These are phyloP conservation scores for Dendrostoma leiphaemia DNA, from an alignment of 2,329 filamentous ascomycete species.

Conservation along the genomic window DNA sequence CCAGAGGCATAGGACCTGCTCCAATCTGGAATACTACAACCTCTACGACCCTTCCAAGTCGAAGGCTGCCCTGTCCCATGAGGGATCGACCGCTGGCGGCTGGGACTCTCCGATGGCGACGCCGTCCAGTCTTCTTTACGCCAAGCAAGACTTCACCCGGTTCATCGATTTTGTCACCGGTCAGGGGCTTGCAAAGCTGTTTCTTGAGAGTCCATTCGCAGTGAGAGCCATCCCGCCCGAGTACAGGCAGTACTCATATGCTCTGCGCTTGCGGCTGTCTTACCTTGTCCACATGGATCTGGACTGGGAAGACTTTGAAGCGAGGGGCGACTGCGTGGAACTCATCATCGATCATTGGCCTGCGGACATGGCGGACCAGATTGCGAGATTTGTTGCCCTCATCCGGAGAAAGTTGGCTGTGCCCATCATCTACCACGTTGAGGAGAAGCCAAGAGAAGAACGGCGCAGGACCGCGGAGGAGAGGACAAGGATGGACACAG, in stretches of 20 bases:
- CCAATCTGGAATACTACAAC: constrained; percentile 73
- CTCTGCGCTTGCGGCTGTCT: constrained; percentile 60
- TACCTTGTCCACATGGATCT: constrained; percentile 51
- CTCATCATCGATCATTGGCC: constrained; percentile 59
- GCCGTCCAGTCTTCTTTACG: constrained; percentile 56
- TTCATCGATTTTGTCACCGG: constrained; percentile 59
- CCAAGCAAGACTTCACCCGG: constrained; percentile 58
- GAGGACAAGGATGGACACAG: constrained; percentile 46
- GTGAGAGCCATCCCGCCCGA: constrained; percentile 58
- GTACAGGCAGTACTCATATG: constrained; percentile 57
- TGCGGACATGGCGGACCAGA: constrained; percentile 43
- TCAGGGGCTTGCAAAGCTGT: constrained; percentile 47
- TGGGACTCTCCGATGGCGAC: constrained; percentile 34
- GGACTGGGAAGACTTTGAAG: constrained; percentile 53
- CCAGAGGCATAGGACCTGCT: constrained; percentile 58
- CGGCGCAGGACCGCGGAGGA: constrained; percentile 36
- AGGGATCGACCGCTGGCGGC: constrained; percentile 16
- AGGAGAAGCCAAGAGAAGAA: constrained; percentile 46
- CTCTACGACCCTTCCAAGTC: constrained; percentile 47
- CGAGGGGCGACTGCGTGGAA: constrained; percentile 58
- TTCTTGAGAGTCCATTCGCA: constrained; percentile 59
- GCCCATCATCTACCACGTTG: constrained; percentile 57
- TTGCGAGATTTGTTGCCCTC: constrained; percentile 55
- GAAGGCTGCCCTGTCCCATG: constrained; percentile 23
- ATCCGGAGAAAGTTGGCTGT: constrained; percentile 54